phyloP scores from a whole-genome alignment of 2,329 filamentous ascomycete genomes.

The Diaporthe citri region DNA sequence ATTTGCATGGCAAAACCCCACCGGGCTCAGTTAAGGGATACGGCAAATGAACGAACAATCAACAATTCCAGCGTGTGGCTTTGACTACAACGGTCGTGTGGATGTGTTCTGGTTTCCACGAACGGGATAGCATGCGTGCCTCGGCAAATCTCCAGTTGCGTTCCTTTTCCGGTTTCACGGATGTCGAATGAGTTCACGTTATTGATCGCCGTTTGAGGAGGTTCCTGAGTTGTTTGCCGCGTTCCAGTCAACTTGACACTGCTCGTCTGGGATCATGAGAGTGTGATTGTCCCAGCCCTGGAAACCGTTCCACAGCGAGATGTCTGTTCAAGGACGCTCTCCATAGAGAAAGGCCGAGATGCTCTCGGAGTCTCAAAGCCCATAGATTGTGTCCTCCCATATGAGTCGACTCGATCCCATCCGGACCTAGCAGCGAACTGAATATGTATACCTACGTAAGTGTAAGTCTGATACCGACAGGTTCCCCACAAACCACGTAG shows the following conservation, averaged over 20 bases:
- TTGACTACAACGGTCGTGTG: conserved; percentile 5
- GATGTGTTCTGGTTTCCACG: neutral
- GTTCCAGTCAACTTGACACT: neutral
- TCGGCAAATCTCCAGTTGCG: neutral
- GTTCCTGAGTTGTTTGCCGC: too few species aligned
- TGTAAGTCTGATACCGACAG: neutral
- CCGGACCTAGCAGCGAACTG: too few species aligned
- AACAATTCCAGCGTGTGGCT: conserved; percentile 50
- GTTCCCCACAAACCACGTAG: neutral
- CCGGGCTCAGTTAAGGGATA: conserved; percentile 63
- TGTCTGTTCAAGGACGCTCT: neutral
- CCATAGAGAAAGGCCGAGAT: too few species aligned
- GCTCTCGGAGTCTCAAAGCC: too few species aligned
- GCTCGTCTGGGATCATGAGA: neutral
- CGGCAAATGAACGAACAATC: conserved; percentile 62
- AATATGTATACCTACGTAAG: too few species aligned
- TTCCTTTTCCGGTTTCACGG: neutral
- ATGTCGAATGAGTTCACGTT: neutral
- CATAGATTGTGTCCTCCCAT: too few species aligned
- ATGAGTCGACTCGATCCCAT: neutral
- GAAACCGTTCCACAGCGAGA: neutral
- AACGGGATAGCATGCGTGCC: neutral
- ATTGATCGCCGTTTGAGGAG: too few species aligned
- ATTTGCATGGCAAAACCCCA: conserved; percentile 62
- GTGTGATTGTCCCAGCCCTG: neutral